Evolutionary conservation across 257 asterid species (phyloP).

Genomic region (Buddleja alternifolia): DNA sequence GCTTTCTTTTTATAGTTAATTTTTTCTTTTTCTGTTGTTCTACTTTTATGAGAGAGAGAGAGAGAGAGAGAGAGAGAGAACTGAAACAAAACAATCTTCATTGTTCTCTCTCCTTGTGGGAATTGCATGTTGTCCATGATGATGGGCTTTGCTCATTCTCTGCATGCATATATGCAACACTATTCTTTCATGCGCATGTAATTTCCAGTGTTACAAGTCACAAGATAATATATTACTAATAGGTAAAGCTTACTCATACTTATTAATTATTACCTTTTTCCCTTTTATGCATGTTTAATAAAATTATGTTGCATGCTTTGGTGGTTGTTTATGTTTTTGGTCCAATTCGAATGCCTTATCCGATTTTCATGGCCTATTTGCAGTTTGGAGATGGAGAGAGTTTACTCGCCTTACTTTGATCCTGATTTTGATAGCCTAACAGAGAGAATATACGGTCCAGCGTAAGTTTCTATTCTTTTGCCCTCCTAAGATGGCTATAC

Average conservation of each 20-base stretch:
- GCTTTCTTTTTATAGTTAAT: neutral
- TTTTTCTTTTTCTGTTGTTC: neutral
- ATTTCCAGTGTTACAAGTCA: slow-evolving; percentile 20
- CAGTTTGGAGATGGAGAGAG: slow-evolving; percentile 50
- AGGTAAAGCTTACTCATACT: neutral
- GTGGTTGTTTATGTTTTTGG: neutral
- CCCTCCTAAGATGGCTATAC: neutral
- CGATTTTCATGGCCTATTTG: neutral
- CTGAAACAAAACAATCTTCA: slow-evolving; percentile 24
- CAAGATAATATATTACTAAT: slow-evolving; percentile 4
- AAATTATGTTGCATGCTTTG: no score
- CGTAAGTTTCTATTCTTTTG: slow-evolving; percentile 38
- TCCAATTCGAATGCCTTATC: neutral
- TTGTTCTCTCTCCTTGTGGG: slow-evolving; percentile 30
- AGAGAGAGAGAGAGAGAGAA: no score
- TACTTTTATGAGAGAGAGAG: slow-evolving; percentile 21
- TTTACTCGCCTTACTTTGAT: slow-evolving; percentile 70
- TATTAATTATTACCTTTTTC: neutral
- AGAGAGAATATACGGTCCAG: slow-evolving; percentile 71
- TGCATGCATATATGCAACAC: slow-evolving; percentile 27
- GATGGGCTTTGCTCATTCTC: slow-evolving; percentile 32
- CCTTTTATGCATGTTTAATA: neutral
- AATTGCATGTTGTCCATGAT: slow-evolving; percentile 24
- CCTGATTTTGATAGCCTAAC: slow-evolving; percentile 77
- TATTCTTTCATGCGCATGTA: slow-evolving; percentile 25